Percentiles rank a stretch among this genome's conserved stretches.
These are phyloP conservation scores for Nicotiana benthamiana DNA, from an alignment of 257 asterid genomes.

Conservation along the genomic window DNA sequence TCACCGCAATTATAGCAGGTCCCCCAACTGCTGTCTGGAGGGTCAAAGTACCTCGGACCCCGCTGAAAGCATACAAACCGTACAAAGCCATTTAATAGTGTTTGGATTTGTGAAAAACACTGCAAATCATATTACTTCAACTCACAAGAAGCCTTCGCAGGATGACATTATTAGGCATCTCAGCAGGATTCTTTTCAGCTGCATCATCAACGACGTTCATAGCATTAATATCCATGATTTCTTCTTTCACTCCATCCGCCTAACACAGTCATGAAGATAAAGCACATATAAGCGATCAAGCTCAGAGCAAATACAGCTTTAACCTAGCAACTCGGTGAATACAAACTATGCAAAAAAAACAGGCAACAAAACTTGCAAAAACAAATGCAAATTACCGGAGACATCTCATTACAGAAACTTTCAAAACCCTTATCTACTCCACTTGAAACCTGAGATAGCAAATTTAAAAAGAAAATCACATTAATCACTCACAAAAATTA, in stretches of 20 bases:
- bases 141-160: slow-evolving; percentile 97
- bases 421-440: slow-evolving; percentile 43
- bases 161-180: slow-evolving; percentile 44
- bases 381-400: slow-evolving; percentile 33
- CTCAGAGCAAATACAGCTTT: background rate
- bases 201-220: slow-evolving; percentile 24
- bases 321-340: background rate
- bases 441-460: slow-evolving; percentile 30
- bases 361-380: background rate
- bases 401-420: slow-evolving; percentile 55
- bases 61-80: slow-evolving; percentile 55
- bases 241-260: slow-evolving; percentile 45
- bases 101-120: slow-evolving; percentile 22
- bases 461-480: background rate
- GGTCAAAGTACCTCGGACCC: slow-evolving; percentile 97
- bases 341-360: background rate
- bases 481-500: background rate
- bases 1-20: slow-evolving; percentile 96
- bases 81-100: slow-evolving; percentile 19
- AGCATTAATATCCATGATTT: slow-evolving; percentile 16
- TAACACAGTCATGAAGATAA: slow-evolving; percentile 10
- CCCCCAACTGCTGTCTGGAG: slow-evolving; percentile 88
- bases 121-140: slow-evolving; percentile 33
- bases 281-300: background rate
- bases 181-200: slow-evolving; percentile 37